Base-by-base conservation (phyloP, 1,284 basidiomycete species). In the Irpex sp. region DNA sequence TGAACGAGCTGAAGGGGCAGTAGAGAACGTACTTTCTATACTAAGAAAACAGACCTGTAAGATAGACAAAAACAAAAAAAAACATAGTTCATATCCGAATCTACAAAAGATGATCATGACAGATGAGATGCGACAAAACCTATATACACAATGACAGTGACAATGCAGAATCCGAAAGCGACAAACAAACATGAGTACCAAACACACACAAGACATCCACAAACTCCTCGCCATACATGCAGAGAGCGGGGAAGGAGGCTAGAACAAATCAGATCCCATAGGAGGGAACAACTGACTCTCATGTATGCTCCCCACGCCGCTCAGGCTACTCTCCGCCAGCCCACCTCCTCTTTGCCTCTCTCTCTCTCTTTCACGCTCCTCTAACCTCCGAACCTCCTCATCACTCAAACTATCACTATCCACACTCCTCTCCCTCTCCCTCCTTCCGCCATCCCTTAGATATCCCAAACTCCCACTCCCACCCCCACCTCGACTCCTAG, bases 241-340 rank as follows among this genome's bases (percentile, higher is more conserved):
- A 23, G 23, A n/a, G n/a, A n/a, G n/a, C n/a, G n/a, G n/a, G 8
- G 23, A 12, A 28, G 14, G 1, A 8, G 35, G 18, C 37, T 53
- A 61, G 56, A 61, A 61, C 49, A 61, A 37, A 51, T 61, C 60
- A 39, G 60, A 61, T 1, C 60, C 60, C 19, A 54, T 54, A 10
- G 60, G 74, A 62, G 71, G 60, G 60, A 61, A 61, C 21, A 61
- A 19, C 60, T 61, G 60, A 35, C 55, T 57, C 49, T 58, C 56
- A 36, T 54, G 21, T 16, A 54, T 54, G 5, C 33, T 36, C 52
- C 52, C 52, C 9, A 16, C 28, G 1, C 16, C 39, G 5, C 39
- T 45, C 28, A 33, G 28, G n/a, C 39, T 36, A 35, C 35, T 28
- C 23, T 54, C 33, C 52, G 2, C 21, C 28, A 28, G 6, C 28